Base-by-base conservation (phyloP, 257 asterid species). In the Solanum ossicruentum region DNA sequence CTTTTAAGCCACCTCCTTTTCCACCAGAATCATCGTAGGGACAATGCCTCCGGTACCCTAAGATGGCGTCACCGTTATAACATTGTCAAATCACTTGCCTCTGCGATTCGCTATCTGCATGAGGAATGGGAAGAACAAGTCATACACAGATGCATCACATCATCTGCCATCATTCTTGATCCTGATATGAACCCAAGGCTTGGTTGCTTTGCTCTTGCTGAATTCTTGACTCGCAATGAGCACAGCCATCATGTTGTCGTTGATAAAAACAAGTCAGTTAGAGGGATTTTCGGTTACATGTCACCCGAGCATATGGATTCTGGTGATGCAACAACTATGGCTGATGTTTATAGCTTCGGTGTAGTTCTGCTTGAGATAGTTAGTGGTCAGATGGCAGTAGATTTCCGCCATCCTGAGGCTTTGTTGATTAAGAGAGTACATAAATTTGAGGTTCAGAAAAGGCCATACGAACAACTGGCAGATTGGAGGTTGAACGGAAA, bases 101-200 rank as follows among this genome's bases (percentile, higher is more conserved):
- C 97, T 0, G 99, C 98, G 3, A 65, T 96, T 60, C 91, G 89
- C 83, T 96, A 96, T 82, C 96, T 96, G 70, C 99, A 96, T 5
- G 99, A 96, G 87, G 99, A 94, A 66, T 96, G 99, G 99, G 98
- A 96, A n/a, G 99, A 96, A 86, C 97, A 93, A 69, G 99, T 96
- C 12, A 95, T 96, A 47, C 99, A 96, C 80, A 84, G 97, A 82
- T 95, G 92, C 60, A 96, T 96, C 82, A 96, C 99, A 16, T 93
- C 99, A 6, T 96, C 98, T 1, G 97, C 99, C 7, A 80, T 96
- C 32, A 84, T 89, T 70, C 88, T 96, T 2, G 99, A 94, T 75
- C 91, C 86, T 4, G 99, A 94, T 84, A 89, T 88, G 94, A 96
- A 89, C 87, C 98, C 99, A 0, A 91, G 98, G 86, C 97, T 96